These are phyloP conservation scores for Forsythia suspensa DNA, from an alignment of 257 asterid genomes.

Conservation along the genomic window DNA sequence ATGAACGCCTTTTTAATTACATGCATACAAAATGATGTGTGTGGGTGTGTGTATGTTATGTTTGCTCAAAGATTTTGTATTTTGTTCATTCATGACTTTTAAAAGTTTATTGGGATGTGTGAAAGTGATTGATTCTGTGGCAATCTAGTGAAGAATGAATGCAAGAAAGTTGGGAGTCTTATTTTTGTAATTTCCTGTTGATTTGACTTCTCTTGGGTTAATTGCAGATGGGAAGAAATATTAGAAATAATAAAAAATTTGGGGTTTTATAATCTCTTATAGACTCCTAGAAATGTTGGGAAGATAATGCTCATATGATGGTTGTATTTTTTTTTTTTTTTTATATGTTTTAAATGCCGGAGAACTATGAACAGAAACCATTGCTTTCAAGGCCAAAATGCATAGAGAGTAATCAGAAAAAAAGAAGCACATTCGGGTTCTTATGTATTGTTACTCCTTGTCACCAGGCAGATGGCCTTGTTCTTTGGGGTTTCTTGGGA, in stretches of 20 bases:
- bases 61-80: not conserved
- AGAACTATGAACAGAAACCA: not conserved
- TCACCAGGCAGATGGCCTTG: not conserved
- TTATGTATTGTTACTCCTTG: not conserved
- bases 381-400: not conserved
- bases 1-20: not conserved
- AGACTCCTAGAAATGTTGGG: not conserved
- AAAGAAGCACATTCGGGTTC: not conserved
- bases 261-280: not conserved
- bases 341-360: not conserved
- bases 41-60: not conserved
- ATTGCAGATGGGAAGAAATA: not conserved
- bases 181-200: not conserved
- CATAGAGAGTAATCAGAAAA: not conserved
- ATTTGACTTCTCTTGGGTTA: not conserved
- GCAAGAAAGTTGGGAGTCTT: not conserved
- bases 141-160: not conserved
- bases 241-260: not conserved
- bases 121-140: not conserved
- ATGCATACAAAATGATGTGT: not conserved
- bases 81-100: not conserved
- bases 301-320: not conserved
- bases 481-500: not conserved
- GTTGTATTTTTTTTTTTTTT: not conserved
- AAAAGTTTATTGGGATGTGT: not conserved